phyloP scores from a whole-genome alignment of 768 basidiomycete species.

The Amyloporia xantha region DNA sequence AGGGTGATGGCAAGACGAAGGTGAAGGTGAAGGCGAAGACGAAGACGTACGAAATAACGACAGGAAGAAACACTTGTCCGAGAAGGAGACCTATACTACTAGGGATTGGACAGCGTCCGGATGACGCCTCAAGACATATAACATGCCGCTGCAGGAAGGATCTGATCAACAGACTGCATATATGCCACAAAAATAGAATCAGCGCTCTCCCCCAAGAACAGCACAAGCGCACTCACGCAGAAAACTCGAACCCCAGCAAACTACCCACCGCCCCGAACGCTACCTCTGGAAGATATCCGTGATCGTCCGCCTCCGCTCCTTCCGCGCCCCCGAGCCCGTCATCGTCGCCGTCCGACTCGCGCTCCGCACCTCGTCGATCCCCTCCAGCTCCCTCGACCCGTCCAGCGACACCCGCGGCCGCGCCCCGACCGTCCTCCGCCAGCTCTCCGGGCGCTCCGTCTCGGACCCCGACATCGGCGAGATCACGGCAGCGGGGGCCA shows the following conservation, averaged over 20 bases:
- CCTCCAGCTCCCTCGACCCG: conserved; percentile 33
- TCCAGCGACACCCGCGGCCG: conserved; percentile 43
- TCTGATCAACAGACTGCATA: conserved; percentile 14
- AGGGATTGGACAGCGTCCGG: conserved; percentile 4
- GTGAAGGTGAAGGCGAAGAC: not conserved
- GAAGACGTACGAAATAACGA: not conserved
- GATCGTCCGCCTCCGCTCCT: conserved; percentile 42
- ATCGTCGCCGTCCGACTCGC: conserved; percentile 28
- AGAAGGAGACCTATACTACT: conserved; percentile 1
- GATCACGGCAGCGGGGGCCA: conserved; percentile 27
- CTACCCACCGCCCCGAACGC: conserved; percentile 4
- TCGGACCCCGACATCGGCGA: conserved; percentile 39
- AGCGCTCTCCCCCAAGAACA: not conserved
- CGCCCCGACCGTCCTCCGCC: conserved; percentile 30
- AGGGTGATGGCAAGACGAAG: too few relatives aligned
- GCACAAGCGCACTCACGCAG: not conserved
- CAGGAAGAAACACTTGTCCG: not conserved
- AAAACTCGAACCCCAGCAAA: conserved; percentile 3
- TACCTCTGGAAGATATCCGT: conserved; percentile 40
- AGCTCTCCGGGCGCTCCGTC: conserved; percentile 40
- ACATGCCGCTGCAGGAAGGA: not conserved
- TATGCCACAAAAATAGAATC: not conserved
- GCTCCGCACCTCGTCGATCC: conserved; percentile 26
- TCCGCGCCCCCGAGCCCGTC: conserved; percentile 24
- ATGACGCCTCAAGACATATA: not conserved